These are phyloP conservation scores for Gonium pectorale DNA, from an alignment of 139 green algal genomes.

Conservation along the genomic window DNA sequence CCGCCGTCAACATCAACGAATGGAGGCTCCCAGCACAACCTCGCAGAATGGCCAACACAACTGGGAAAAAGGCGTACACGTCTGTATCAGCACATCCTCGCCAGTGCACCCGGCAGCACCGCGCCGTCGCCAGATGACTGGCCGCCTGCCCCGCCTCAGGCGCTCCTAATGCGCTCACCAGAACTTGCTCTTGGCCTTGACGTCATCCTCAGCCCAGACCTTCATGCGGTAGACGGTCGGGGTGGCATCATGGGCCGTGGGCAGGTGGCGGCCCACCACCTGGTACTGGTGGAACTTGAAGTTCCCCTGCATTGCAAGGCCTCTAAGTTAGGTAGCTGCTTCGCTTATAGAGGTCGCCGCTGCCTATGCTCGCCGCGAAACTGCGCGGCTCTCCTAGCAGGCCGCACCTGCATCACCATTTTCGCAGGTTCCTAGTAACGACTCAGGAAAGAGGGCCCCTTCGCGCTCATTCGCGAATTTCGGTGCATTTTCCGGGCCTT, in stretches of 20 bases:
- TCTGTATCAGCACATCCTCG: not conserved
- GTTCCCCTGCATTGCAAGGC: constrained; percentile 65
- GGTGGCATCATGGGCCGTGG: constrained; percentile 86
- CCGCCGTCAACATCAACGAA: constrained; percentile 29
- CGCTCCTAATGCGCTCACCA: constrained; percentile 79
- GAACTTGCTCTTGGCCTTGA: constrained; percentile 98
- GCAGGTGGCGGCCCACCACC: constrained; percentile 96
- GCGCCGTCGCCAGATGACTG: not conserved
- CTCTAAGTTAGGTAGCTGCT: no score
- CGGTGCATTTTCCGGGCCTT: no score
- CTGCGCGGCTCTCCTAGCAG: no score
- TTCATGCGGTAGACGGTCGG: constrained; percentile 99
- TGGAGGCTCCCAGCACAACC: no score
- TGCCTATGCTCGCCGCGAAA: no score
- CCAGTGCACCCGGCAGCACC: no score
- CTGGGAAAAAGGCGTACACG: no score
- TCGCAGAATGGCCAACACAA: no score
- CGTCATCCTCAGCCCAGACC: constrained; percentile 95
- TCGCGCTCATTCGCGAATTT: no score
- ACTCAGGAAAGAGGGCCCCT: constrained; percentile 36
- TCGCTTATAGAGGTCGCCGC: no score
- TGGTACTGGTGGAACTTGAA: constrained; percentile 99
- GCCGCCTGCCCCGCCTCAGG: not conserved
- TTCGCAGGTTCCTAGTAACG: constrained; percentile 33
- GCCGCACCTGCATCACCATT: constrained; percentile 33